Conservation (phyloP, 2,329 filamentous ascomycete species). For the Aspergillus sp. region DNA sequence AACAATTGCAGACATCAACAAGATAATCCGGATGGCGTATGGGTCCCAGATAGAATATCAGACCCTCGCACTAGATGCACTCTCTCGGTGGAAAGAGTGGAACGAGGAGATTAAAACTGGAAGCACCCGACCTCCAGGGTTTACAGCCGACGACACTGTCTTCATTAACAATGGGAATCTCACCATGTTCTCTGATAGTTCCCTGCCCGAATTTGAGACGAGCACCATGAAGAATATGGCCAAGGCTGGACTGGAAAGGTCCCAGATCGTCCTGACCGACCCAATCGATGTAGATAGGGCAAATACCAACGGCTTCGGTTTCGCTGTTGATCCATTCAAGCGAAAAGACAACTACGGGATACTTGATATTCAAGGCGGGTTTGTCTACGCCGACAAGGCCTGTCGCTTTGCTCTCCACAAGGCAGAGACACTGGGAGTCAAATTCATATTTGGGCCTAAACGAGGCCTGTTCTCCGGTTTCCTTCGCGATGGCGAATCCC, state of each 20-base stretch:
- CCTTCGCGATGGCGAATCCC: not conserved
- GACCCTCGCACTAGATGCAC: slow-evolving; percentile 45
- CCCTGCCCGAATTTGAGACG: slow-evolving; percentile 33
- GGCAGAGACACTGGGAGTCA: slow-evolving; percentile 41
- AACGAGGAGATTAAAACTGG: slow-evolving; percentile 32
- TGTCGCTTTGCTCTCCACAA: slow-evolving; percentile 49
- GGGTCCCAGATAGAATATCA: slow-evolving; percentile 49
- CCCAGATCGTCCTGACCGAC: slow-evolving; percentile 33
- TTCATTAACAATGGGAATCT: slow-evolving; percentile 39
- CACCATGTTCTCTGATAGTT: slow-evolving; percentile 9
- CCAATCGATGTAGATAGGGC: slow-evolving; percentile 28
- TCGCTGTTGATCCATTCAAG: slow-evolving; percentile 41
- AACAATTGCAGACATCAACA: slow-evolving; percentile 41
- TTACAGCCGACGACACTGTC: slow-evolving; percentile 37
- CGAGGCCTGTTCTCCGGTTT: slow-evolving; percentile 11
- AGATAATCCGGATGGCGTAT: slow-evolving; percentile 46
- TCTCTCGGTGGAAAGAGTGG: slow-evolving; percentile 47
- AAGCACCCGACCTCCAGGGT: slow-evolving; percentile 35
- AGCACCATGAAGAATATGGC: slow-evolving; percentile 39
- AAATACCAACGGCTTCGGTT: slow-evolving; percentile 25
- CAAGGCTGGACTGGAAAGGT: slow-evolving; percentile 31
- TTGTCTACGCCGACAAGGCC: slow-evolving; percentile 48
- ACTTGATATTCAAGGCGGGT: slow-evolving; percentile 49
- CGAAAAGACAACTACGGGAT: slow-evolving; percentile 37
- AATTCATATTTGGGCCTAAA: slow-evolving; percentile 41